Base-by-base conservation (phyloP, 352 stramenopile species). In the Halophytophthora polymorphica region DNA sequence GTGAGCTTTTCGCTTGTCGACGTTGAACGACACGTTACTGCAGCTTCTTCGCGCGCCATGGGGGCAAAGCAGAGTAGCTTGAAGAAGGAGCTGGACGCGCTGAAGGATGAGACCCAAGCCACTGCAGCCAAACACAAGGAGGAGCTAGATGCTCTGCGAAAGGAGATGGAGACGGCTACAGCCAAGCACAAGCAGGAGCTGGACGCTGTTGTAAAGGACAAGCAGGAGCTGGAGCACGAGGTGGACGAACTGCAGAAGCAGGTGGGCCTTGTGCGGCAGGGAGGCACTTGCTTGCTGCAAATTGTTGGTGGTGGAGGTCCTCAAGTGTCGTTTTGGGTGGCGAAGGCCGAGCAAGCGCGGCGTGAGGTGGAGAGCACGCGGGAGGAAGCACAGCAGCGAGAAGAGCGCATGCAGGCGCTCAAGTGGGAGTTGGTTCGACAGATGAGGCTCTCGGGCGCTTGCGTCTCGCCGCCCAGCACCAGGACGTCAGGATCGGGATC, bases 391-490 rank as follows among this genome's bases (percentile, higher is more conserved):
- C 29, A 56, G 3, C 62, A 82, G 23, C 71, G 54, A 8, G 77
- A 90, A 46, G 76, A 88, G 21, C 74, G 74, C 34, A 79, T 83
- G 64, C 85, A 87, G 53, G 79, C 71, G 3, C 49, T 90, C 31
- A 87, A 90, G 41, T 90, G 77, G 76, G 79, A 90, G 50, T 64
- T 90, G 11, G 72, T 90, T 33, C 79, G 79, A 0, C 71, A 81
- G 13, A 57, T 86, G 10, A 54, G 39, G 22, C n/a, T 67, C 23
- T 58, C 53, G n/a, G 58, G 58, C 13, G 57, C 47, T n/a, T 37
- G 46, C 37, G 36, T 39, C 3, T 66, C 64, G 2, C 52, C 67
- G 13, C 31, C 59, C 6, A 56, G 44, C 10, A 21, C 15, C 1
- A 66, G 56, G 14, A 31, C 45, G 6, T 52, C 56, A 19, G 50